Percentiles rank a stretch among this genome's conserved stretches.
phyloP scores from a whole-genome alignment of 768 basidiomycete species.

The Leucogyrophana mollusca region DNA sequence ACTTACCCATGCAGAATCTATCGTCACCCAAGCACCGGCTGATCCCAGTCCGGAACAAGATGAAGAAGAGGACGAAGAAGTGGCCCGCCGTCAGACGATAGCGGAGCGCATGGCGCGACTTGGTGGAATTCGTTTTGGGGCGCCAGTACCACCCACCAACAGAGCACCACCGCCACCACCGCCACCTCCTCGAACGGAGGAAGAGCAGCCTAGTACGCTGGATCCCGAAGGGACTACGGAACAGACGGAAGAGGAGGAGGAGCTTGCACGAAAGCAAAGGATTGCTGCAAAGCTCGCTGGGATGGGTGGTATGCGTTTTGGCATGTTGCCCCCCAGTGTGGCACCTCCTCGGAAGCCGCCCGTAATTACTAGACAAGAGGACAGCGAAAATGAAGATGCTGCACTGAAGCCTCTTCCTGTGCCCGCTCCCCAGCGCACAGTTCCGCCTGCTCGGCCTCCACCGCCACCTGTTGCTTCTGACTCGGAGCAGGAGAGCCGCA shows the following conservation, averaged over 20 bases:
- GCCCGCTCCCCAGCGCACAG: constrained; percentile 30
- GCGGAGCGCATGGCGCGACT: constrained; percentile 95
- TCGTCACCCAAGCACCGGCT: constrained; percentile 13
- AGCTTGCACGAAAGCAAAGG: constrained; percentile 51
- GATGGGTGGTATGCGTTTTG: constrained; percentile 58
- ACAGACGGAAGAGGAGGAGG: constrained; percentile 58
- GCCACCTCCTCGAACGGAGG: constrained; percentile 34
- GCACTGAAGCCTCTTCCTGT: constrained; percentile 24
- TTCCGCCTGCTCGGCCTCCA: constrained; percentile 30
- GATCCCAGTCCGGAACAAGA: constrained; percentile 10
- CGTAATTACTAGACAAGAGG: constrained; percentile 17
- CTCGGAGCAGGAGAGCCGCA: constrained; percentile 43
- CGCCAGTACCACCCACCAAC: constrained; percentile 42
- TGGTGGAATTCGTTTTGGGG: constrained; percentile 82
- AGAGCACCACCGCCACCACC: constrained; percentile 37
- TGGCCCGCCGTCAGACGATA: constrained; percentile 64
- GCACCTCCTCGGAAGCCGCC: constrained; percentile 15
- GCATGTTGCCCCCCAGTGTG: constrained; percentile 44
- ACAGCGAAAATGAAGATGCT: constrained; percentile 27
- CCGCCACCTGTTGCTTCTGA: constrained; percentile 17
- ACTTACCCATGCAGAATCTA: constrained; percentile 2
- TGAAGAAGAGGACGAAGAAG: constrained; percentile 43
- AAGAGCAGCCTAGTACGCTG: constrained; percentile 17
- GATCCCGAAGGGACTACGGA: constrained; percentile 26
- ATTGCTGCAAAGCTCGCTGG: constrained; percentile 54